Percentiles rank a stretch among this genome's conserved stretches.
phyloP scores from a whole-genome alignment of 2,329 filamentous ascomycete species.

The Aspergillus sp. region DNA sequence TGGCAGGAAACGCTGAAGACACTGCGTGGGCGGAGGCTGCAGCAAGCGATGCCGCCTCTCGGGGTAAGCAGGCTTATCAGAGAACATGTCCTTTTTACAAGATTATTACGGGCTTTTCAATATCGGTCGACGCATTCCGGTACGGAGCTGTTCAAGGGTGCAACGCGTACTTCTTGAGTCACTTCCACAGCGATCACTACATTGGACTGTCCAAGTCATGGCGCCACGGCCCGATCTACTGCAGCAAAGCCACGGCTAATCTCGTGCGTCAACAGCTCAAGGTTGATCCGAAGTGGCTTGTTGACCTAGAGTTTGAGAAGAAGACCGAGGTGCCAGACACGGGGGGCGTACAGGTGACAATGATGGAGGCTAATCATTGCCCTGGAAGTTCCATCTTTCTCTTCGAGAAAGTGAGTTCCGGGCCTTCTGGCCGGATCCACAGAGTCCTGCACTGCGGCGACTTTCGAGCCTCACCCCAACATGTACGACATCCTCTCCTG shows the following conservation, averaged over 20 bases:
- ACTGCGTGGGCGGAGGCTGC: slow-evolving; percentile 87
- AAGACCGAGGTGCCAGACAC: slow-evolving; percentile 79
- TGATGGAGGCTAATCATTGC: slow-evolving; percentile 96
- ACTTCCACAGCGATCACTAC: slow-evolving; percentile 98
- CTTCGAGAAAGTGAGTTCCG: slow-evolving; percentile 79
- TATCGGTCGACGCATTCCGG: slow-evolving; percentile 93
- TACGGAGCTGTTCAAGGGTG: slow-evolving; percentile 93
- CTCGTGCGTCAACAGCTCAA: slow-evolving; percentile 83
- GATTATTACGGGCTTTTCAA: slow-evolving; percentile 88
- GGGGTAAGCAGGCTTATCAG: slow-evolving; percentile 84
- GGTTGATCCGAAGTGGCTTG: slow-evolving; percentile 83
- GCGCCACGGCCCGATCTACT: slow-evolving; percentile 94
- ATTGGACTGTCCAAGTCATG: slow-evolving; percentile 86
- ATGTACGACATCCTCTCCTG: slow-evolving; percentile 80
- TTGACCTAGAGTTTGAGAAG: slow-evolving; percentile 83
- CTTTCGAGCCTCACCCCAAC: slow-evolving; percentile 85
- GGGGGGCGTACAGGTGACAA: slow-evolving; percentile 82
- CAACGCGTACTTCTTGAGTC: slow-evolving; percentile 93
- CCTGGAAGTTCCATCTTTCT: slow-evolving; percentile 92
- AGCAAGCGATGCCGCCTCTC: slow-evolving; percentile 73
- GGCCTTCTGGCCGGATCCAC: slow-evolving; percentile 65
- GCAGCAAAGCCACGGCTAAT: slow-evolving; percentile 89
- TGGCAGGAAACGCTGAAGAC: slow-evolving; percentile 90
- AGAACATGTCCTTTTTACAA: slow-evolving; percentile 98
- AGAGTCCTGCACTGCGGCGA: slow-evolving; percentile 94